These are phyloP conservation scores for Pythium apleroticum DNA, from an alignment of 352 stramenopile species.

Conservation along the genomic window DNA sequence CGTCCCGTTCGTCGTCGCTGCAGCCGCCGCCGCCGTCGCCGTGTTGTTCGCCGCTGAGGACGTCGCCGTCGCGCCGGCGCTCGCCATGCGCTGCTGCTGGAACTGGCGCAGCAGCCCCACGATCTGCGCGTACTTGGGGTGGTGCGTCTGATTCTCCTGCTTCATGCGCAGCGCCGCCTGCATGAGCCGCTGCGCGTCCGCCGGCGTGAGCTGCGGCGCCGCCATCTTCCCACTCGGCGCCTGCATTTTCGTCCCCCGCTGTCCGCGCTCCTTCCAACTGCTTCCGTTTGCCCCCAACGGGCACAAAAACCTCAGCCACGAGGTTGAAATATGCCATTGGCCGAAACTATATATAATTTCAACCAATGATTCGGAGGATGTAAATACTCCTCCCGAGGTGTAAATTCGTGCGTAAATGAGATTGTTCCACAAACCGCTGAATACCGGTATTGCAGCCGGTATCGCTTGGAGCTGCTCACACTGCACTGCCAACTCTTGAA, in stretches of 20 bases:
- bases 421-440: slow-evolving; percentile 30
- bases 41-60: slow-evolving; percentile 3
- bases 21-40: background rate
- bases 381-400: slow-evolving; percentile 16
- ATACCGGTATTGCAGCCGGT: slow-evolving; percentile 26
- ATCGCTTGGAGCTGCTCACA: background rate
- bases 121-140: slow-evolving; percentile 88
- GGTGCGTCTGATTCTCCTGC: slow-evolving; percentile 64
- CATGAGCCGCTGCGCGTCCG: slow-evolving; percentile 84
- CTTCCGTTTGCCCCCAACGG: slow-evolving; percentile 5
- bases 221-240: slow-evolving; percentile 21
- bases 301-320: slow-evolving; percentile 17
- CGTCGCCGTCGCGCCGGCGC: background rate
- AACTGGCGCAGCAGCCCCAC: slow-evolving; percentile 75
- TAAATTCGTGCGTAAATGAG: slow-evolving; percentile 7
- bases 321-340: slow-evolving; percentile 18
- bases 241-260: slow-evolving; percentile 12
- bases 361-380: slow-evolving; percentile 8
- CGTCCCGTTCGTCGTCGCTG: background rate
- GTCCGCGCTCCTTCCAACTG: slow-evolving; percentile 10
- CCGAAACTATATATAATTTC: background rate
- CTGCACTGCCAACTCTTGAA: slow-evolving; percentile 11
- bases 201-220: slow-evolving; percentile 41
- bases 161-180: slow-evolving; percentile 82
- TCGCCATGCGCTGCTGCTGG: slow-evolving; percentile 36